Base-by-base conservation (phyloP, 2,329 filamentous ascomycete species). In the Cladosporium sp. region DNA sequence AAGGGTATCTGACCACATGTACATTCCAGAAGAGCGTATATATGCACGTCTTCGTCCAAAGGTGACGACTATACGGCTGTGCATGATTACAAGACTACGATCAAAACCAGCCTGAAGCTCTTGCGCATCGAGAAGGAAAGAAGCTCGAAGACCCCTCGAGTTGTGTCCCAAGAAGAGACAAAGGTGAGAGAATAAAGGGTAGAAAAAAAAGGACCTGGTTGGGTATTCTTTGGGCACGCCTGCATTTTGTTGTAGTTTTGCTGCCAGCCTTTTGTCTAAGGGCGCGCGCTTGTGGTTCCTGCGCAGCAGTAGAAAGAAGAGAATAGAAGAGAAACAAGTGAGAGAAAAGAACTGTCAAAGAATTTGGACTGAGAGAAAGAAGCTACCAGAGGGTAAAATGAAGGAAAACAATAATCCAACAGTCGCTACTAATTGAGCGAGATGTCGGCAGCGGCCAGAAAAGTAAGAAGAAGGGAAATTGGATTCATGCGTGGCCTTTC, bases 31-130 rank as follows among this genome's bases (percentile, higher is more conserved):
- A 9, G 9, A 28, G 25, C 25, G 25, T 9, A 28, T 4, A 28
- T n/a, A n/a, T n/a, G 25, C 25, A 28, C 25, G 25, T 28, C 25
- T 28, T 9, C 9, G 9, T 28, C 25, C 4, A 9, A 28, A 9
- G 9, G 9, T 4, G 9, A 9, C 25, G 25, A 28, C 9, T 4
- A 28, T 32, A 32, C 28, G 28, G 24, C 40, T 44, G 40, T 44
- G 22, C 40, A 45, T 45, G 17, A 45, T 44, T 54, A 54, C 51
- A 45, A 44, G 39, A 36, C 39, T 48, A 49, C 42, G 42, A 22
- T 56, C 34, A 32, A 10, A 10, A 40, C 42, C 42, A 48, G 53
- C 53, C 53, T 49, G 45, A 48, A 25, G 28, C 39, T 56, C 53
- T 50, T 56, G 42, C 53, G 45, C 24, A 48, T 19, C 10, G 45